Evolutionary conservation across 2,329 filamentous ascomycete species (phyloP).

Genomic region (Pseudogymnoascus sp.): DNA sequence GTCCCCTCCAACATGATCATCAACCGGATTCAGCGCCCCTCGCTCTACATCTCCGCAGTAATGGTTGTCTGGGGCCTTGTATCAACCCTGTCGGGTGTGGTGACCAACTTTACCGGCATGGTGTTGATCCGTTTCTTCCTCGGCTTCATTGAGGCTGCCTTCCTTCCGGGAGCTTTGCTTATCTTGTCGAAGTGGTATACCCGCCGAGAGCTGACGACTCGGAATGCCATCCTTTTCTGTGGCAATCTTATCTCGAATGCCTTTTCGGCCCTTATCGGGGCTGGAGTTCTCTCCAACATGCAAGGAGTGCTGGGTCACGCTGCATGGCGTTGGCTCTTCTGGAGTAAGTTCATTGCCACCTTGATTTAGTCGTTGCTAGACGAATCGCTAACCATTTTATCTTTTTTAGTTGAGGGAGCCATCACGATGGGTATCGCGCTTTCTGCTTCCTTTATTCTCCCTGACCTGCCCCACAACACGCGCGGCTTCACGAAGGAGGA

Average conservation of each 20-base stretch:
- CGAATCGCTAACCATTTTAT: conserved; percentile 36
- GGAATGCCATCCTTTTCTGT: conserved; percentile 52
- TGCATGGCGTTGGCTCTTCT: conserved; percentile 55
- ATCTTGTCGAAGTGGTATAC: conserved; percentile 63
- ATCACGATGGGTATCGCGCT: conserved; percentile 44
- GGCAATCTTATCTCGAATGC: conserved; percentile 54
- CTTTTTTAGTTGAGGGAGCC: conserved; percentile 41
- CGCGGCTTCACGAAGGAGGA: conserved; percentile 54
- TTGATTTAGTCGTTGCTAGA: conserved; percentile 10
- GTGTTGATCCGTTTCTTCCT: conserved; percentile 51
- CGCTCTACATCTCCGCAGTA: conserved; percentile 39
- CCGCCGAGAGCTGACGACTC: conserved; percentile 45
- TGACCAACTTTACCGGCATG: conserved; percentile 45
- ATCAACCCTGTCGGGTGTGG: conserved; percentile 15
- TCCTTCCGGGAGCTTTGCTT: conserved; percentile 55
- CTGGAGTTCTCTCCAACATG: conserved; percentile 53
- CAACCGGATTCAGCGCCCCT: conserved; percentile 45
- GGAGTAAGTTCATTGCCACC: conserved; percentile 31
- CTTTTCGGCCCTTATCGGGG: conserved; percentile 51
- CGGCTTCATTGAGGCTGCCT: conserved; percentile 57
- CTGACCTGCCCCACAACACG: conserved; percentile 49
- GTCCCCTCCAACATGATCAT: conserved; percentile 51
- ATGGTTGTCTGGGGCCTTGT: conserved; percentile 31
- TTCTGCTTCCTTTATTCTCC: conserved; percentile 41
- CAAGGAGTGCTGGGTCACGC: conserved; percentile 45